These are phyloP conservation scores for Botryosphaeria agaves DNA, from an alignment of 2,329 filamentous ascomycete genomes.

Conservation along the genomic window DNA sequence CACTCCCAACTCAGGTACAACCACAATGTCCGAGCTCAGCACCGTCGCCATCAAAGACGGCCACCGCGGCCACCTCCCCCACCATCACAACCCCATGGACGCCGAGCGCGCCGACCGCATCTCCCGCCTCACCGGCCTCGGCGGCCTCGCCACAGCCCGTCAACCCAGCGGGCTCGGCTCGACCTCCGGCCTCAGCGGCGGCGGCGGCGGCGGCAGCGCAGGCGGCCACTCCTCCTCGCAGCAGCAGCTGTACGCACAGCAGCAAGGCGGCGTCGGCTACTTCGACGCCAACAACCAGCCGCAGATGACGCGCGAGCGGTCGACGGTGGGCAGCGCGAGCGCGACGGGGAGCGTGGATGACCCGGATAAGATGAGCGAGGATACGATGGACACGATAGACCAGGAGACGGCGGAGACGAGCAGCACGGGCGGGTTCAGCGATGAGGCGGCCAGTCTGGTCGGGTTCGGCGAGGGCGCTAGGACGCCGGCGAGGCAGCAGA, in stretches of 20 bases:
- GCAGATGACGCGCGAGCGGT: slow-evolving; percentile 39
- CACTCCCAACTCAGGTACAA: slow-evolving; percentile 83
- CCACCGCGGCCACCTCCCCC: slow-evolving; percentile 63
- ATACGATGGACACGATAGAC: slow-evolving; percentile 31
- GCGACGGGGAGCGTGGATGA: slow-evolving; percentile 61
- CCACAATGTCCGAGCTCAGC: slow-evolving; percentile 77
- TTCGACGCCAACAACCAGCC: slow-evolving; percentile 54
- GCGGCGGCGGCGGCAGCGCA: slow-evolving; percentile 23
- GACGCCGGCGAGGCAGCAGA: slow-evolving; percentile 32
- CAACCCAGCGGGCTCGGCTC: slow-evolving; percentile 16
- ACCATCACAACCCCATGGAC: slow-evolving; percentile 56
- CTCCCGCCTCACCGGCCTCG: slow-evolving; percentile 81
- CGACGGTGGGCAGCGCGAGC: slow-evolving; percentile 79
- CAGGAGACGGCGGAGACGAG: slow-evolving; percentile 35
- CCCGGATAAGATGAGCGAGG: slow-evolving; percentile 23
- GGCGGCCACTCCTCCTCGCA: slow-evolving; percentile 27
- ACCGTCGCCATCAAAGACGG: slow-evolving; percentile 95
- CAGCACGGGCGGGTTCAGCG: slow-evolving; percentile 64
- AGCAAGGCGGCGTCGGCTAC: slow-evolving; percentile 45
- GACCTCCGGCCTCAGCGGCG: slow-evolving; percentile 44
- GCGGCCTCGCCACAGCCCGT: slow-evolving; percentile 66
- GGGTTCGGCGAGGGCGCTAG: slow-evolving; percentile 80
- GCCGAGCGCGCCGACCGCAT: slow-evolving; percentile 91
- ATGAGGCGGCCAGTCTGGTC: slow-evolving; percentile 72
- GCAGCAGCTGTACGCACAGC: slow-evolving; percentile 15